Evolutionary conservation across 495 filamentous ascomycete genomes (phyloP).

Genomic region (Neurospora sp.): DNA sequence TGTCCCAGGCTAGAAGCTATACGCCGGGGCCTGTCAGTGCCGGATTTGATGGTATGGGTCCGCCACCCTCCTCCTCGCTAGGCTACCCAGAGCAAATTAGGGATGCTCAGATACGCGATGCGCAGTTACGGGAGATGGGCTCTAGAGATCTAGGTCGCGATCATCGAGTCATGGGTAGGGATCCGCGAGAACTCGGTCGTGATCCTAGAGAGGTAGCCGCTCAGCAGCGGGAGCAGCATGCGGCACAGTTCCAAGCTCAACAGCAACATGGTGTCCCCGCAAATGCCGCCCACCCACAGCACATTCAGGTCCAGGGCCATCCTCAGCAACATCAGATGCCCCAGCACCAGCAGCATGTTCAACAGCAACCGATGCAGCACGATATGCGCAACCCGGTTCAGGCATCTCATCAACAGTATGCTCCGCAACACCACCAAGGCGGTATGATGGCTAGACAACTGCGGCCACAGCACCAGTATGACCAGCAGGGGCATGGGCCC

Average conservation of each 20-base stretch:
- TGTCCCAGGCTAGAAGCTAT: constrained; percentile 17
- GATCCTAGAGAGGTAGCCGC: neutral
- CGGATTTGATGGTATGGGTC: constrained; percentile 16
- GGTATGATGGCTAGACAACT: constrained; percentile 24
- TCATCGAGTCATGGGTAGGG: constrained; percentile 8
- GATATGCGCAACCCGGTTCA: constrained; percentile 2
- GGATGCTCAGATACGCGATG: constrained; percentile 6
- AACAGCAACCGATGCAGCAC: constrained; percentile 11
- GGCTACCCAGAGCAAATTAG: constrained; percentile 6
- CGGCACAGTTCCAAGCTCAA: neutral
- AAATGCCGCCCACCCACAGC: neutral
- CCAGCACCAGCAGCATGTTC: constrained; percentile 1
- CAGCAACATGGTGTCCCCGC: neutral
- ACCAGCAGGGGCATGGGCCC: constrained; percentile 1
- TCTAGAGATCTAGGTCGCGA: constrained; percentile 5
- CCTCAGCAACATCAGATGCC: neutral
- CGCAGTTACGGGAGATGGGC: neutral
- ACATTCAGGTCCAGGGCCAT: neutral
- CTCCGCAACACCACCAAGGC: constrained; percentile 5
- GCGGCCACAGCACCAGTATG: constrained; percentile 22
- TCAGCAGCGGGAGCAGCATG: constrained; percentile 1
- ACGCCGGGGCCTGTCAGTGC: constrained; percentile 12
- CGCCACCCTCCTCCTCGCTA: constrained; percentile 11
- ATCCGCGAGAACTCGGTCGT: constrained; percentile 5
- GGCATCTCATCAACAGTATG: constrained; percentile 2